phyloP scores from a whole-genome alignment of 257 asterid species.

The Datura wrightii region DNA sequence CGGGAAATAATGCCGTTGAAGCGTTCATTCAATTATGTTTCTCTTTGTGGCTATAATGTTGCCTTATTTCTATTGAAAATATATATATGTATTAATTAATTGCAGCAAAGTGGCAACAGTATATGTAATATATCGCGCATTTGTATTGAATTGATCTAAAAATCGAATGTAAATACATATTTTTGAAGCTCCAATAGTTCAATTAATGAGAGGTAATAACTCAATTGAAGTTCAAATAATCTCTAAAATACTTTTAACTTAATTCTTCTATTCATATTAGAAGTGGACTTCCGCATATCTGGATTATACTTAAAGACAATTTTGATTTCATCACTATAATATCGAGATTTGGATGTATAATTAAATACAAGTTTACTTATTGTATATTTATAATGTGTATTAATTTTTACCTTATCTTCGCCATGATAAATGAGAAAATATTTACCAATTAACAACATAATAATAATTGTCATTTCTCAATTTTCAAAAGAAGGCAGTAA shows the following conservation, averaged over 20 bases:
- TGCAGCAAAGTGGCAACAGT: too few species aligned
- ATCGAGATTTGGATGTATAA: neutral
- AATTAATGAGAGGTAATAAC: too few species aligned
- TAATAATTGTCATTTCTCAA: neutral
- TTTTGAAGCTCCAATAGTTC: neutral
- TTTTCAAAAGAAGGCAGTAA: neutral
- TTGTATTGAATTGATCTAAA: too few species aligned
- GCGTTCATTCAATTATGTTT: slow-evolving; percentile 33
- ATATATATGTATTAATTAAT: too few species aligned
- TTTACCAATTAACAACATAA: neutral
- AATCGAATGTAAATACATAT: too few species aligned
- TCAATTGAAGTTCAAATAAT: neutral
- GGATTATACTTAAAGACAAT: too few species aligned
- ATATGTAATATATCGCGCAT: too few species aligned
- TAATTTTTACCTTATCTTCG: too few species aligned
- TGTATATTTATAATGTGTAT: neutral
- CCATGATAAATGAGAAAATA: neutral
- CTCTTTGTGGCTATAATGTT: neutral
- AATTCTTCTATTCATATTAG: neutral
- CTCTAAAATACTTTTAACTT: neutral
- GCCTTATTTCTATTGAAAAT: too few species aligned
- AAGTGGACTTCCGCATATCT: neutral
- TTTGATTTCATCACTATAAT: neutral
- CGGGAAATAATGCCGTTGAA: slow-evolving; percentile 59
- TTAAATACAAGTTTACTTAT: neutral